Evolutionary conservation across 306 rosid genomes (phyloP).

Genomic region (Argentina anserina): DNA sequence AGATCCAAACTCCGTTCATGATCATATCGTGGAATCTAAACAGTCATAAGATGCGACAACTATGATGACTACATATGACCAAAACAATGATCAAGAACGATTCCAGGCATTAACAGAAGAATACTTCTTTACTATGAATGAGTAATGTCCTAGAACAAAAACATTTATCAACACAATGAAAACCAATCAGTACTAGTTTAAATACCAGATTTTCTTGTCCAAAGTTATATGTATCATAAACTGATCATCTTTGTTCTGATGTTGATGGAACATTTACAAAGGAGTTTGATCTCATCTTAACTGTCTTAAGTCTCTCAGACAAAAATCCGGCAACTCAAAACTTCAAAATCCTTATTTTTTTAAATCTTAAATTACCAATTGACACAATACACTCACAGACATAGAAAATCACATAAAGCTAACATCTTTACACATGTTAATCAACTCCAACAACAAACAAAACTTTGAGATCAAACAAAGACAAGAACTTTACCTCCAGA

Average conservation of each 20-base stretch:
- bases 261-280: neutral
- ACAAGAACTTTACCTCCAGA: slow-evolving; percentile 14
- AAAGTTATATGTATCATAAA: neutral
- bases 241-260: neutral
- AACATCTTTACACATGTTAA: neutral
- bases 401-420: neutral
- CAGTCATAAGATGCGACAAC: neutral
- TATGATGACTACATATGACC: neutral
- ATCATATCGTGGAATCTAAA: neutral
- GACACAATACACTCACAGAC: neutral
- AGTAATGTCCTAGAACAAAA: neutral
- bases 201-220: too few species aligned
- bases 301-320: neutral
- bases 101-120: neutral
- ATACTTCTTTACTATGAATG: neutral
- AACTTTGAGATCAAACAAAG: neutral
- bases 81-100: neutral
- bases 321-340: too few species aligned
- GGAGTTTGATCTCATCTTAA: too few species aligned
- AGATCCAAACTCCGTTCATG: neutral
- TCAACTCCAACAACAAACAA: neutral
- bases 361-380: neutral
- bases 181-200: neutral
- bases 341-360: neutral
- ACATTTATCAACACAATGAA: neutral